Conservation (phyloP, 495 filamentous ascomycete species). For the Tuber microsphaerosporum region DNA sequence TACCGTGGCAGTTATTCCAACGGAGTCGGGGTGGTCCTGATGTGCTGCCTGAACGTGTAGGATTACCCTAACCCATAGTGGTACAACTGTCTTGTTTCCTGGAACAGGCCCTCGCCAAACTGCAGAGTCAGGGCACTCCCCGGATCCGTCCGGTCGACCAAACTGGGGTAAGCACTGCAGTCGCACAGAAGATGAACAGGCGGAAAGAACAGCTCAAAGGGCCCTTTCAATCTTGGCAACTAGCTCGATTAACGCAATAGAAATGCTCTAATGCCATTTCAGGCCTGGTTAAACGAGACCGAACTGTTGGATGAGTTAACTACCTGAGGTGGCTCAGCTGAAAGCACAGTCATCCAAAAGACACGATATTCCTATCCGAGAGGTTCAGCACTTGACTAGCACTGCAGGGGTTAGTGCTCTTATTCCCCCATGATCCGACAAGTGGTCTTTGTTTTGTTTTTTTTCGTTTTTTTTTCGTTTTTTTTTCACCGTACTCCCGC, state of each 20-base stretch:
- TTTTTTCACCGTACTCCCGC: neutral
- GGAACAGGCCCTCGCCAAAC: neutral
- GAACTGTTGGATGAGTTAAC: neutral
- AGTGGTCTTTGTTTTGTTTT: neutral
- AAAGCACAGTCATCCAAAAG: constrained; percentile 4
- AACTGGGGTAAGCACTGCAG: neutral
- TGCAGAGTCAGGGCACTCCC: neutral
- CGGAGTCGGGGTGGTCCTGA: neutral
- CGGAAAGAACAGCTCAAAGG: neutral
- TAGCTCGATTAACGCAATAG: neutral
- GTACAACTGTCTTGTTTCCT: constrained; percentile 2
- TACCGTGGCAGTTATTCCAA: neutral
- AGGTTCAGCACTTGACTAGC: neutral
- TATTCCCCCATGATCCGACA: neutral
- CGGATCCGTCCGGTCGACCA: neutral
- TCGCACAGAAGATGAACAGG: neutral
- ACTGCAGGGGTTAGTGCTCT: neutral
- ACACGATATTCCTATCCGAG: neutral
- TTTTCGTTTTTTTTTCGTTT: neutral
- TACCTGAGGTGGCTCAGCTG: constrained; percentile 1
- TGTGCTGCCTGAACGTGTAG: neutral
- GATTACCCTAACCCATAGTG: constrained; percentile 1
- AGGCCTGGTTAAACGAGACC: neutral
- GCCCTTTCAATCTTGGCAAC: neutral
- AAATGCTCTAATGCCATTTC: neutral